Evolutionary conservation across 768 basidiomycete species (phyloP), one percentile per base, ranked within the genome.

Genomic region (Trametes cubensis): DNA sequence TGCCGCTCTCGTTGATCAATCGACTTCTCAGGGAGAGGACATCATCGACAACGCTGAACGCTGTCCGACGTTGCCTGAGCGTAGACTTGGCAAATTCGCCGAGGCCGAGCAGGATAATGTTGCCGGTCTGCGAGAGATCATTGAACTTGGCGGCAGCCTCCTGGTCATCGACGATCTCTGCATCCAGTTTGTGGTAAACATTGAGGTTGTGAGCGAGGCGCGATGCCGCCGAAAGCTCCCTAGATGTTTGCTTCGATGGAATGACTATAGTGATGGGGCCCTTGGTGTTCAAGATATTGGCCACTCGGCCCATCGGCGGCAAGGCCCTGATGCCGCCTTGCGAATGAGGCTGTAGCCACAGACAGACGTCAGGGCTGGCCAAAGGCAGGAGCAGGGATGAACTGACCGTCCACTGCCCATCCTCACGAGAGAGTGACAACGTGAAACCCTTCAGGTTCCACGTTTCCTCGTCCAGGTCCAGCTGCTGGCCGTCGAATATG

Each of bases 171-270:
- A 86, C 66, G 46, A 95, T 85, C 50, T 85, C 81, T 0, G 83
- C 72, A 62, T 94, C 92, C 21, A 95, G 71, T 60, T 83, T 80
- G 69, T 92, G 88, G 73, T 88, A 92, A 0, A 84, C 68, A 30
- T 83, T 74, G 18, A 94, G 75, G 62, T 85, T 82, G 69, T 92
- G 85, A 3, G 88, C 85, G 25, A 95, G 74, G 14, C 93, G 80
- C 13, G 81, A 70, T 3, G 90, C 92, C 3, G 85, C 72, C 0
- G 83, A 83, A 10, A 83, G 68, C 30, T 81, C 79, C n/a, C 70
- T 68, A 8, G 66, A 70, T 1, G 70, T 68, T 6, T 61, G 23
- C 17, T 63, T 67, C 4, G 67, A 62, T 11, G 79, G 79, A 21
- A 87, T 73, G 52, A 94, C 78, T 39, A 95, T 74, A 2, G 75